phyloP scores from a whole-genome alignment of 2,329 filamentous ascomycete genomes.

The Diaporthe sp. region DNA sequence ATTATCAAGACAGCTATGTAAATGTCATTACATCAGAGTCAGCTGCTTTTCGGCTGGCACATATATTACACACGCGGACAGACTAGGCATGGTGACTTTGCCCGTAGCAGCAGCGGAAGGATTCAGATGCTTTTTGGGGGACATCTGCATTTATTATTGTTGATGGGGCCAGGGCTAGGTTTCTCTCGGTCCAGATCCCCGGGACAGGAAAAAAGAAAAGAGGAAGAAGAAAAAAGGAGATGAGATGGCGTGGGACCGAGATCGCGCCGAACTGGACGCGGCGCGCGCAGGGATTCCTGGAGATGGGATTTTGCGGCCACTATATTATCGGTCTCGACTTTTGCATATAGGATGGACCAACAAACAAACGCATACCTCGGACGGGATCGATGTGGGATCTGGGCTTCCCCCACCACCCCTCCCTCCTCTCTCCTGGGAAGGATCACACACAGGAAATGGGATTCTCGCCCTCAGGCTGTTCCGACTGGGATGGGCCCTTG shows the following conservation, averaged over 20 bases:
- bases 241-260: conserved; percentile 1
- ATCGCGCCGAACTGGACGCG: conserved; percentile 3
- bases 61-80: not conserved
- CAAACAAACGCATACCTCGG: too few species aligned
- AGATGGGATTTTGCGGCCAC: not conserved
- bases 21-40: not conserved
- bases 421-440: too few species aligned
- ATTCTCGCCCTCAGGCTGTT: too few species aligned
- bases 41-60: not conserved
- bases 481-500: too few species aligned
- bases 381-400: too few species aligned
- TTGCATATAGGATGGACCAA: not conserved
- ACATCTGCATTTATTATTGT: too few species aligned
- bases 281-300: conserved; percentile 5
- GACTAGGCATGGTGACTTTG: not conserved
- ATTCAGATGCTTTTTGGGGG: not conserved
- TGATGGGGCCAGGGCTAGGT: not conserved
- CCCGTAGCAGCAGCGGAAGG: not conserved
- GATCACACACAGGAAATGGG: too few species aligned
- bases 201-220: not conserved
- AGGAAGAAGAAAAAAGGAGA: not conserved
- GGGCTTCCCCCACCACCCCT: too few species aligned
- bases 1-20: not conserved
- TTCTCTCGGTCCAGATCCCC: not conserved
- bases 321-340: not conserved